These are phyloP conservation scores for Pleurotus pulmonarius DNA, from an alignment of 768 basidiomycete species.

Conservation along the genomic window DNA sequence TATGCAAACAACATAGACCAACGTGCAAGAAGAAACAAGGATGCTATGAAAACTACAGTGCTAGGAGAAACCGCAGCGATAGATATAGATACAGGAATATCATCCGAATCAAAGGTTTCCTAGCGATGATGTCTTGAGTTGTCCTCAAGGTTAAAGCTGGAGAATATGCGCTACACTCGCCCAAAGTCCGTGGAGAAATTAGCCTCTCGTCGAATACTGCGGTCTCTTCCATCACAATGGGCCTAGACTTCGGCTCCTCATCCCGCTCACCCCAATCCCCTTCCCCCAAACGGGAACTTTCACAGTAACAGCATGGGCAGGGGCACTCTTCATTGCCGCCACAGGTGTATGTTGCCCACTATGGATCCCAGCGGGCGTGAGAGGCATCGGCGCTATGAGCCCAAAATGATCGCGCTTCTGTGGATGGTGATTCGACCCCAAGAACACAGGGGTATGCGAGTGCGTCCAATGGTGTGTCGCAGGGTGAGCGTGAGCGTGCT, in stretches of 20 bases:
- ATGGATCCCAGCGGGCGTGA: neutral
- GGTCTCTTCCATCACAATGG: neutral
- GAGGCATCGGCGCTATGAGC: neutral
- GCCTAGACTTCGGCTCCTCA: constrained; percentile 1
- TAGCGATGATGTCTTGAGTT: too few species aligned
- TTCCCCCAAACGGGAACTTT: neutral
- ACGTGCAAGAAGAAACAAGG: too few species aligned
- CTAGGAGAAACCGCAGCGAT: too few species aligned
- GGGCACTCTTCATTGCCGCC: constrained; percentile 3
- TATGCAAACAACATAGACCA: too few species aligned
- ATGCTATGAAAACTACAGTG: too few species aligned
- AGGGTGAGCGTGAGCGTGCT: neutral
- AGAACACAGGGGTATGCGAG: neutral
- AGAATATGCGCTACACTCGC: too few species aligned
- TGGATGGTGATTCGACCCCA: neutral
- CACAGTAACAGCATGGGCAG: constrained; percentile 5
- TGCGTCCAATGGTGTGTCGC: neutral
- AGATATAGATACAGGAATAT: too few species aligned
- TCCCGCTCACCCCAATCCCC: neutral
- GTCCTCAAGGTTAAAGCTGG: too few species aligned
- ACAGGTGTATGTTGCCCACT: neutral
- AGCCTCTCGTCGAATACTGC: too few species aligned
- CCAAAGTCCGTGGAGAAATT: too few species aligned
- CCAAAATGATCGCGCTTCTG: neutral
- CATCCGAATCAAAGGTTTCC: too few species aligned